Evolutionary conservation across 148 eudicot species (phyloP).

Genomic region (Fallopia convolvulus): DNA sequence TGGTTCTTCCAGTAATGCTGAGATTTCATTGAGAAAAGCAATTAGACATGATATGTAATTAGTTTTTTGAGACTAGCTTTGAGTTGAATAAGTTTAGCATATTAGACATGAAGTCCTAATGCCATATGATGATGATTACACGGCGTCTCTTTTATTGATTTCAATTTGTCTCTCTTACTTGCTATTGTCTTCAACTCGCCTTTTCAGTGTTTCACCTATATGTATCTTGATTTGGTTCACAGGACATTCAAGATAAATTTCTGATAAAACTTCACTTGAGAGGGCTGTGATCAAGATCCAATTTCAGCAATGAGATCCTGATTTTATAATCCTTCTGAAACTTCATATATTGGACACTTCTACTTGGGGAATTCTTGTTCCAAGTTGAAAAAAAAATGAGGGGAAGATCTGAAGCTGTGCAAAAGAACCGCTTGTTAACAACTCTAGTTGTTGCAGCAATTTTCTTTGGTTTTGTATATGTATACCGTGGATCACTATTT

Average conservation of each 20-base stretch:
- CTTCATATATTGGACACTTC: slow-evolving; percentile 1
- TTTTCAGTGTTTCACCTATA: neutral
- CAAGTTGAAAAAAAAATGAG: slow-evolving; percentile 46
- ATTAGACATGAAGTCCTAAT: neutral
- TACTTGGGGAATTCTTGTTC: neutral
- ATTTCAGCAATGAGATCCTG: slow-evolving; percentile 15
- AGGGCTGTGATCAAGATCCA: neutral
- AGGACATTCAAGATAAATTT: neutral
- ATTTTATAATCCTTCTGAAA: slow-evolving; percentile 8
- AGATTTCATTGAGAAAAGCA: neutral
- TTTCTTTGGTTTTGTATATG: slow-evolving; percentile 60
- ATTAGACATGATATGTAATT: neutral
- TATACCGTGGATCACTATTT: slow-evolving; percentile 46
- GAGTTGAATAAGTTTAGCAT: neutral
- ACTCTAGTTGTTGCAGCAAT: slow-evolving; percentile 38
- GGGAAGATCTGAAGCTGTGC: slow-evolving; percentile 80
- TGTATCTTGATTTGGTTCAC: neutral
- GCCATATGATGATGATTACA: neutral
- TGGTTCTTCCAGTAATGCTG: neutral
- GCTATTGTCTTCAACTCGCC: neutral
- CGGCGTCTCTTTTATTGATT: neutral
- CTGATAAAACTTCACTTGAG: neutral
- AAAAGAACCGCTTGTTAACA: slow-evolving; percentile 73
- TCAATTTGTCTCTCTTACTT: neutral
- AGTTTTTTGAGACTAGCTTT: neutral